phyloP scores from a whole-genome alignment of 805 yeast genomes.

The Osmozyma mogii region DNA sequence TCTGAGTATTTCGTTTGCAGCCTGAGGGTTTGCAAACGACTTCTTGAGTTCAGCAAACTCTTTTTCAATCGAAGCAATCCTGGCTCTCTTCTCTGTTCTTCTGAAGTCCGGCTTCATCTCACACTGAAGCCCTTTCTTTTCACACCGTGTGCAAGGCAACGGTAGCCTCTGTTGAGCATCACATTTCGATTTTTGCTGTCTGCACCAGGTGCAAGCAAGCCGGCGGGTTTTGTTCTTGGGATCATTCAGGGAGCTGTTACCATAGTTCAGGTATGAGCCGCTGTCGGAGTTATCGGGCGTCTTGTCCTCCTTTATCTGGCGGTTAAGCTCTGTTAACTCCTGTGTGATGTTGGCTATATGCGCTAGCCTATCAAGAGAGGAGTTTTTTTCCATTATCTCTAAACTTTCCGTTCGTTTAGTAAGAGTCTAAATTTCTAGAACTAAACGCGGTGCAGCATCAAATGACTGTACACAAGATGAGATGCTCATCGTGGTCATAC shows the following conservation, averaged over 20 bases:
- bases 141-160: constrained; percentile 75
- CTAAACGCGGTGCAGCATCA: too few relatives aligned
- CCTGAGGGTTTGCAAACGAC: constrained; percentile 33
- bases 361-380: constrained; percentile 33
- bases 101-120: constrained; percentile 74
- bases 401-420: too few relatives aligned
- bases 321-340: constrained; percentile 25
- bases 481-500: too few relatives aligned
- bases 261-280: constrained; percentile 5
- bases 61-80: constrained; percentile 74
- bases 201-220: constrained; percentile 91
- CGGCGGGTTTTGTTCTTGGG: constrained; percentile 32
- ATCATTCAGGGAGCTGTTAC: constrained; percentile 2
- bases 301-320: constrained; percentile 13
- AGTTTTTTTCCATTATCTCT: too few relatives aligned
- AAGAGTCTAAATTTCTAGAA: too few relatives aligned
- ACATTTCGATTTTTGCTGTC: constrained; percentile 91
- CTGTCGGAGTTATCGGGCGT: constrained; percentile 4
- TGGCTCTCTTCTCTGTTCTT: constrained; percentile 82
- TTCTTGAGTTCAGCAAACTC: constrained; percentile 66
- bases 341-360: constrained; percentile 40
- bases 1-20: constrained; percentile 20
- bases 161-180: constrained; percentile 77
- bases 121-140: constrained; percentile 62
- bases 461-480: too few relatives aligned